Evolutionary conservation across 495 filamentous ascomycete genomes (phyloP).

Genomic region (Paragyromitra xinjiangensis): DNA sequence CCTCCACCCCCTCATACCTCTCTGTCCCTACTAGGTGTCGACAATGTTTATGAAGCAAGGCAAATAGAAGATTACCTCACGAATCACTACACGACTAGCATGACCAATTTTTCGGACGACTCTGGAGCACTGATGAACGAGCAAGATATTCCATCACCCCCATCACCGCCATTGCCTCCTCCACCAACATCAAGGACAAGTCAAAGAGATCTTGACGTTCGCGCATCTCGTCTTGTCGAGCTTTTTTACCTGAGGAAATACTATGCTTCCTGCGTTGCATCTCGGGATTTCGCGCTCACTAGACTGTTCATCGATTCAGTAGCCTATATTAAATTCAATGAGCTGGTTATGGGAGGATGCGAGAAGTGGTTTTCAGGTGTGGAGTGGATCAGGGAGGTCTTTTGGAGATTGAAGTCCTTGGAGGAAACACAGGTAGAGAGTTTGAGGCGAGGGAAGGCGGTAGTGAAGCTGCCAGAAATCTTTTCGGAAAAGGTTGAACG

Average conservation of each 20-base stretch:
- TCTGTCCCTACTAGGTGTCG: slow-evolving; percentile 19
- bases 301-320: slow-evolving; percentile 57
- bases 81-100: slow-evolving; percentile 37
- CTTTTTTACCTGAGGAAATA: slow-evolving; percentile 57
- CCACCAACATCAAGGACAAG: slow-evolving; percentile 54
- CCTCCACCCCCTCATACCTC: slow-evolving; percentile 32
- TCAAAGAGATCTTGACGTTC: slow-evolving; percentile 48
- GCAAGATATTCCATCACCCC: slow-evolving; percentile 48
- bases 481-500: slow-evolving; percentile 41
- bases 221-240: slow-evolving; percentile 51
- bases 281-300: slow-evolving; percentile 51
- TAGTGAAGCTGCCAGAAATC: slow-evolving; percentile 54
- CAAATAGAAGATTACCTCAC: slow-evolving; percentile 45
- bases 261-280: slow-evolving; percentile 53
- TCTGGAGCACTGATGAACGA: slow-evolving; percentile 29
- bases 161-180: slow-evolving; percentile 54
- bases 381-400: slow-evolving; percentile 56
- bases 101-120: slow-evolving; percentile 29
- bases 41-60: slow-evolving; percentile 7
- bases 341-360: slow-evolving; percentile 55
- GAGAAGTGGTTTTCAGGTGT: slow-evolving; percentile 56
- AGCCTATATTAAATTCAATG: slow-evolving; percentile 57
- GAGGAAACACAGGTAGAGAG: slow-evolving; percentile 43
- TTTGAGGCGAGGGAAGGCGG: slow-evolving; percentile 44
- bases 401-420: slow-evolving; percentile 52